Conservation (phyloP, 2,329 filamentous ascomycete species). For the Hypomyces perniciosus region DNA sequence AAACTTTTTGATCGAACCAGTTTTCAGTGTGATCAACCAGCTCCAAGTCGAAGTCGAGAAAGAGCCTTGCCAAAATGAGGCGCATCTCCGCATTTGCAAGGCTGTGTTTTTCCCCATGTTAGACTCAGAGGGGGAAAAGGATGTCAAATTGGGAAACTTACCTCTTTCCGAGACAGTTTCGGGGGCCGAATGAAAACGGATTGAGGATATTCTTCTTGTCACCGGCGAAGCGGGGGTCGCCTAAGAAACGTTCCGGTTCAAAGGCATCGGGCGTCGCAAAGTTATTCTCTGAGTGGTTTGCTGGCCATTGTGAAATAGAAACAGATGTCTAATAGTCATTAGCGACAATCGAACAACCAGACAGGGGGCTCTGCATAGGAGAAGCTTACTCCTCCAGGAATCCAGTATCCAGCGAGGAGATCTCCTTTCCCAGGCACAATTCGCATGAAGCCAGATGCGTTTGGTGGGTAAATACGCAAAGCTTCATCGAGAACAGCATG, state of each 20-base stretch:
- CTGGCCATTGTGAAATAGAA: constrained; percentile 35
- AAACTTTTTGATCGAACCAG: constrained; percentile 14
- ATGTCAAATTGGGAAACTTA: constrained; percentile 21
- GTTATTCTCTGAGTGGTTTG: constrained; percentile 34
- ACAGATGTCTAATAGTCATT: constrained; percentile 30
- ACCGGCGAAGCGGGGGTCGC: constrained; percentile 26
- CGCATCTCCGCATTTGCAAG: constrained; percentile 46
- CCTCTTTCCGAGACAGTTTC: constrained; percentile 46
- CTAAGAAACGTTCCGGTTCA: constrained; percentile 41
- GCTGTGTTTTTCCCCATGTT: constrained; percentile 20
- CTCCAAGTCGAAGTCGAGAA: constrained; percentile 43
- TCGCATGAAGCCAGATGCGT: constrained; percentile 18
- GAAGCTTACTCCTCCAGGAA: constrained; percentile 26
- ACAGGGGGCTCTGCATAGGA: background rate
- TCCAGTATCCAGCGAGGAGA: constrained; percentile 21
- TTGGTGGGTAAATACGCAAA: constrained; percentile 31
- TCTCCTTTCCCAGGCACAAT: constrained; percentile 26
- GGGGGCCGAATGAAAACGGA: constrained; percentile 40
- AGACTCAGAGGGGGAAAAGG: background rate
- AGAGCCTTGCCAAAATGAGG: constrained; percentile 37
- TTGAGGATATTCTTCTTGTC: constrained; percentile 37
- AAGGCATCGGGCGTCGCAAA: constrained; percentile 39
- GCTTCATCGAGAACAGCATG: constrained; percentile 34
- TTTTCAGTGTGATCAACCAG: constrained; percentile 20
- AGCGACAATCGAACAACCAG: background rate